Conservation (phyloP, 108 stramenopile species). For the Seminavis robusta region DNA sequence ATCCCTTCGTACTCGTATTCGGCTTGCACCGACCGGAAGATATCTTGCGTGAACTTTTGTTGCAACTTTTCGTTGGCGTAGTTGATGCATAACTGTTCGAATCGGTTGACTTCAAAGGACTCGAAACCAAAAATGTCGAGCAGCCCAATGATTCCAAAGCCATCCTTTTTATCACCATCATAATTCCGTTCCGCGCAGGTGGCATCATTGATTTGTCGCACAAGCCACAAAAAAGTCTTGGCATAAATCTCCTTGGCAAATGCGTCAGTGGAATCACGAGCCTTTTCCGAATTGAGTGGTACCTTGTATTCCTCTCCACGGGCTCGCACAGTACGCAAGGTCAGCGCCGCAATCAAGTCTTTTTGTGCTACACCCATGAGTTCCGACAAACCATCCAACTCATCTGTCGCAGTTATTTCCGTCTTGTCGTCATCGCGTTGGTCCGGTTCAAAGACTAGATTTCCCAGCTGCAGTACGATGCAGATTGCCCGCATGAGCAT, state of each 20-base stretch:
- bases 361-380: constrained; percentile 68
- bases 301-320: constrained; percentile 78
- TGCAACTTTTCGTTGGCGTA: constrained; percentile 93
- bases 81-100: constrained; percentile 93
- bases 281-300: constrained; percentile 65
- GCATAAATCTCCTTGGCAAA: constrained; percentile 93
- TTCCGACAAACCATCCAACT: constrained; percentile 60
- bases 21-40: constrained; percentile 85
- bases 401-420: constrained; percentile 49
- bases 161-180: constrained; percentile 25
- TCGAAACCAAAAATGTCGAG: constrained; percentile 99
- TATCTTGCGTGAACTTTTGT: constrained; percentile 89
- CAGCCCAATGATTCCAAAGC: constrained; percentile 82
- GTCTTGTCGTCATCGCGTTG: constrained; percentile 62
- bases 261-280: constrained; percentile 89
- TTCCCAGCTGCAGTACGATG: constrained; percentile 86
- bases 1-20: constrained; percentile 95
- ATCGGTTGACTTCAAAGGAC: constrained; percentile 83
- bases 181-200: constrained; percentile 61
- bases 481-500: constrained; percentile 73
- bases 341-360: constrained; percentile 66
- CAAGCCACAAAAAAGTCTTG: constrained; percentile 79
- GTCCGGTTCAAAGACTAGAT: constrained; percentile 78
- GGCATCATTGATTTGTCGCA: constrained; percentile 79
- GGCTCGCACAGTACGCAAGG: constrained; percentile 73